These are phyloP conservation scores for Akanthomyces dipterigenus DNA, from an alignment of 2,329 filamentous ascomycete species.

Conservation along the genomic window DNA sequence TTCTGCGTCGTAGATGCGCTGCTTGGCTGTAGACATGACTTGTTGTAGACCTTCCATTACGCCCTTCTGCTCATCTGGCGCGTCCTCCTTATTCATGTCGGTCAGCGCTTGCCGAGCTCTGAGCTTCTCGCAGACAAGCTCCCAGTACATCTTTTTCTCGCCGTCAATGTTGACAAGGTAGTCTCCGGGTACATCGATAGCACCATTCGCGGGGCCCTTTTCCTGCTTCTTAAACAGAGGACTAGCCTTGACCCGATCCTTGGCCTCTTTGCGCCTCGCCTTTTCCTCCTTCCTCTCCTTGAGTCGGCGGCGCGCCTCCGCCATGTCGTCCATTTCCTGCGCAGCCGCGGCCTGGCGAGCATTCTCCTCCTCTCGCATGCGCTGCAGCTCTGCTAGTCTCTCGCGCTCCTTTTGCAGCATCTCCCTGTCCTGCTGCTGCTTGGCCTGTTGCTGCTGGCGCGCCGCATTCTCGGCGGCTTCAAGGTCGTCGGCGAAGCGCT, in stretches of 20 bases:
- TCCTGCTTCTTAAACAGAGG: slow-evolving; percentile 15
- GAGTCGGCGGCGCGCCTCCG: slow-evolving; percentile 29
- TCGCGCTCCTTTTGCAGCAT: slow-evolving; percentile 31
- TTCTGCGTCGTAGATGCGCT: slow-evolving; percentile 31
- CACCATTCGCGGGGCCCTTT: slow-evolving; percentile 27
- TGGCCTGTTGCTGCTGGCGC: slow-evolving; percentile 49
- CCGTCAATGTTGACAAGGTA: slow-evolving; percentile 24
- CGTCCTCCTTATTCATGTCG: slow-evolving; percentile 23
- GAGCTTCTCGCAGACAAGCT: slow-evolving; percentile 35
- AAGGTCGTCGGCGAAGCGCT: slow-evolving; percentile 78
- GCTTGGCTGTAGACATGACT: slow-evolving; percentile 23
- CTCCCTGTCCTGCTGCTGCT: slow-evolving; percentile 29
- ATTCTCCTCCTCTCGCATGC: slow-evolving; percentile 31
- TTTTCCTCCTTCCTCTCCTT: slow-evolving; percentile 37
- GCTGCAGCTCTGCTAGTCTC: slow-evolving; percentile 30
- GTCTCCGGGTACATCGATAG: slow-evolving; percentile 30
- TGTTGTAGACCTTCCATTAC: slow-evolving; percentile 23
- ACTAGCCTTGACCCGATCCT: slow-evolving; percentile 26
- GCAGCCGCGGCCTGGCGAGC: slow-evolving; percentile 29
- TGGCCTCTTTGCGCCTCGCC: slow-evolving; percentile 29
- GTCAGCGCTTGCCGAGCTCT: slow-evolving; percentile 31
- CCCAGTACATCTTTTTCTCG: slow-evolving; percentile 31
- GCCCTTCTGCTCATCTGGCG: slow-evolving; percentile 14
- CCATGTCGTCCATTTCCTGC: slow-evolving; percentile 32
- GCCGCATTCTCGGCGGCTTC: slow-evolving; percentile 68